phyloP scores from a whole-genome alignment of 345 rosid genomes.

The Orychophragmus violaceus region DNA sequence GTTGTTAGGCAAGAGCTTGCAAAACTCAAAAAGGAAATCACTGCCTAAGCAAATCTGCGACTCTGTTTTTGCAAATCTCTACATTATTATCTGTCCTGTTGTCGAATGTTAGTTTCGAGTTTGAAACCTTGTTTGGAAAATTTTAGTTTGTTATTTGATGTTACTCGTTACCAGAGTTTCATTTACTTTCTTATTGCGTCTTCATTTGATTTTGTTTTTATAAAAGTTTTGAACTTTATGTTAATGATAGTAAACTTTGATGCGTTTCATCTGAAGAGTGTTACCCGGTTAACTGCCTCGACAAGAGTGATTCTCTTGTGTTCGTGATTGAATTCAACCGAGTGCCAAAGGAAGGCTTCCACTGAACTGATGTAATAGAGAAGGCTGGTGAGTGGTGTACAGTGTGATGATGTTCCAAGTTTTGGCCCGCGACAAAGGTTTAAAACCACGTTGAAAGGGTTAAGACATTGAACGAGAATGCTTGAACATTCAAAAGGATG shows the following conservation, averaged over 20 bases:
- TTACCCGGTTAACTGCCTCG: not conserved
- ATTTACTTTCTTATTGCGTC: not conserved
- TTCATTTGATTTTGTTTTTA: not conserved
- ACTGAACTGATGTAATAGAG: not conserved
- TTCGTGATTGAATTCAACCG: not conserved
- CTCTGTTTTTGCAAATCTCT: constrained; percentile 8
- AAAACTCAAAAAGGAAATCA: constrained; percentile 44
- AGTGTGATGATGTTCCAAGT: not conserved
- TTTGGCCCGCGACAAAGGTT: not conserved
- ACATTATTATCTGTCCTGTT: not conserved
- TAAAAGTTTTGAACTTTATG: not conserved
- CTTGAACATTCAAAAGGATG: not conserved
- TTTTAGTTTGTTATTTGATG: not conserved
- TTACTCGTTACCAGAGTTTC: not conserved
- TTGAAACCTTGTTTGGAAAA: not conserved
- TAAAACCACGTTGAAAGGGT: not conserved
- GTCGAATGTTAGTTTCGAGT: constrained; percentile 7
- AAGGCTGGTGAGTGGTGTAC: not conserved
- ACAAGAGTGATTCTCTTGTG: not conserved
- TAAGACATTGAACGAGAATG: not conserved
- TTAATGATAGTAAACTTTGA: too few species aligned
- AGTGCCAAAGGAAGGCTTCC: not conserved
- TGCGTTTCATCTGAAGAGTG: too few species aligned
- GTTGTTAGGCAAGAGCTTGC: constrained; percentile 52
- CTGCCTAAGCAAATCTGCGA: constrained; percentile 19